These are phyloP conservation scores for Teunomyces panamensis DNA, from an alignment of 805 yeast genomes.

Conservation along the genomic window DNA sequence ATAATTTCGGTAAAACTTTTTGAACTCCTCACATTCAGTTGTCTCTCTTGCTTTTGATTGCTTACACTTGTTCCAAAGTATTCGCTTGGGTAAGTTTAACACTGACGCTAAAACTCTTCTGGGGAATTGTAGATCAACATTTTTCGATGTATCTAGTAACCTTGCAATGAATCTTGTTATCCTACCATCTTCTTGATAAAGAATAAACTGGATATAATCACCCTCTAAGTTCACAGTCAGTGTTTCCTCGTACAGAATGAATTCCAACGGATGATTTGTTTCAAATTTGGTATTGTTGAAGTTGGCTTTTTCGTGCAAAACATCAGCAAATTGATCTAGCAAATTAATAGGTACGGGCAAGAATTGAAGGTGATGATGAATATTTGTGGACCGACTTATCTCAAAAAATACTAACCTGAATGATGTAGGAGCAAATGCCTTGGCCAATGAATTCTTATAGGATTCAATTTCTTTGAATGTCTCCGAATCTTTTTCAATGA, in stretches of 20 bases:
- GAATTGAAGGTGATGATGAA: conserved; percentile 78
- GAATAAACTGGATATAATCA: conserved; percentile 37
- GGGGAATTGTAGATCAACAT: conserved; percentile 79
- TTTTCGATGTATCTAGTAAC: conserved; percentile 23
- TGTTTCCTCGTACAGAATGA: conserved; percentile 28
- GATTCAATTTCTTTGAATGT: conserved; percentile 33
- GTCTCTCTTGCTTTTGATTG: conserved; percentile 64
- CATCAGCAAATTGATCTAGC: conserved; percentile 41
- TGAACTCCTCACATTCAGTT: conserved; percentile 61
- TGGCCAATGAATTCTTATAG: conserved; percentile 47
- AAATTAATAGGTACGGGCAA: conserved; percentile 59
- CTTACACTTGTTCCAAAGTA: conserved; percentile 74
- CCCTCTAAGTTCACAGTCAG: conserved; percentile 21
- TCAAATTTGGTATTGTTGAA: conserved; percentile 48
- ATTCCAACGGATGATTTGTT: conserved; percentile 43
- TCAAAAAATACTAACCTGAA: conserved; percentile 65
- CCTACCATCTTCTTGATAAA: conserved; percentile 19
- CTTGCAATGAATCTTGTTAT: conserved; percentile 16
- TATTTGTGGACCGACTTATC: conserved; percentile 57
- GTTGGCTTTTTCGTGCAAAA: conserved; percentile 41
- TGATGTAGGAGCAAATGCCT: conserved; percentile 40
- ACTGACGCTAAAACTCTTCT: conserved; percentile 71
- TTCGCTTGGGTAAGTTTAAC: conserved; percentile 56
- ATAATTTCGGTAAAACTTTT: conserved; percentile 47
- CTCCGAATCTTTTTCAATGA: conserved; percentile 33